A percentile compares a stretch with the other conserved stretches of the same genome.
phyloP scores from a whole-genome alignment of 2,329 filamentous ascomycete species.

The Pseudogymnoascus sp. region DNA sequence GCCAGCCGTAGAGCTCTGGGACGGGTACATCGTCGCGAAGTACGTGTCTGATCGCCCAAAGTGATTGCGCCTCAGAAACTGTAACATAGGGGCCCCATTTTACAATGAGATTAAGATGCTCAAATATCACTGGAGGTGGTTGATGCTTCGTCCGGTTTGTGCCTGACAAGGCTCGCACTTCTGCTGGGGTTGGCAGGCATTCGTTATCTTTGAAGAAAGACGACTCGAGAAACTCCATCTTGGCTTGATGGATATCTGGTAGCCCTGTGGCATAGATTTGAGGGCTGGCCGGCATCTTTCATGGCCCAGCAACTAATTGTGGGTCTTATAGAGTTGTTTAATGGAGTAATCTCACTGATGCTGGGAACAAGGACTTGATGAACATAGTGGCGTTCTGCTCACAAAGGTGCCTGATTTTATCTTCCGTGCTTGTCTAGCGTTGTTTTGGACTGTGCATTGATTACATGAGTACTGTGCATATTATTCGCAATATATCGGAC shows the following conservation, averaged over 20 bases:
- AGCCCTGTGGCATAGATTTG: background rate
- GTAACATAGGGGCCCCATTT: constrained; percentile 25
- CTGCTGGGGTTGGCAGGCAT: background rate
- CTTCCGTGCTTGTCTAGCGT: no score
- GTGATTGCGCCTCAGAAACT: constrained; percentile 26
- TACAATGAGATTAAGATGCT: constrained; percentile 26
- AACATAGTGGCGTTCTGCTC: no score
- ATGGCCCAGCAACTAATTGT: no score
- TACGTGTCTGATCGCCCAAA: constrained; percentile 23
- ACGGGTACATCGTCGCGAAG: constrained; percentile 25
- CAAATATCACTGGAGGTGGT: constrained; percentile 24
- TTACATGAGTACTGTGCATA: no score
- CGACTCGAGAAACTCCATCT: constrained; percentile 4
- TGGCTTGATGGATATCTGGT: background rate
- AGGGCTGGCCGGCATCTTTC: background rate
- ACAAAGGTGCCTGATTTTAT: no score
- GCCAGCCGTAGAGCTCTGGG: constrained; percentile 31
- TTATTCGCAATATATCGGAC: no score
- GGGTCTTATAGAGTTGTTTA: no score
- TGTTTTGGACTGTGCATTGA: no score
- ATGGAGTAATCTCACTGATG: no score
- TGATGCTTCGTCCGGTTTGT: background rate
- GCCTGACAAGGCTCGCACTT: background rate
- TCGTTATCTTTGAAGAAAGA: constrained; percentile 5
- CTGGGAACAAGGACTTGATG: no score